phyloP scores from a whole-genome alignment of 805 yeast genomes.

The Hanseniaspora singularis region DNA sequence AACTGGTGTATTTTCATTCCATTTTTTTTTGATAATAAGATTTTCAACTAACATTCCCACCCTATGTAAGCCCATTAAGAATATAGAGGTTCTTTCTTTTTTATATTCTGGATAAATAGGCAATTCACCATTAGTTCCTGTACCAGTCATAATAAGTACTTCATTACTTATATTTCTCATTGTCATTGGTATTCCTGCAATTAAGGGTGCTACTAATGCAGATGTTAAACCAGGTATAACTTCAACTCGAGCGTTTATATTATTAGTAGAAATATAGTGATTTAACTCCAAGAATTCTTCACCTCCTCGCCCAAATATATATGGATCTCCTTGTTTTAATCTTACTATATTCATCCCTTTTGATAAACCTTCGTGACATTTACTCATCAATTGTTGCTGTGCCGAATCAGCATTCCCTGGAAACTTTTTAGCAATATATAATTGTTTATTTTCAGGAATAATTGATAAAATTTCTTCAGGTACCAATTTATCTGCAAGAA shows the following conservation, averaged over 20 bases:
- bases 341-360: constrained; percentile 72
- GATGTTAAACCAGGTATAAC: constrained; percentile 86
- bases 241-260: constrained; percentile 38
- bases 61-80: constrained; percentile 82
- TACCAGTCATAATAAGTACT: constrained; percentile 85
- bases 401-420: constrained; percentile 96
- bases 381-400: constrained; percentile 65
- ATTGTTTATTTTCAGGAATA: constrained; percentile 62
- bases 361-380: constrained; percentile 54
- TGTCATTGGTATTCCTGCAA: constrained; percentile 77
- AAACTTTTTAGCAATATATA: constrained; percentile 82
- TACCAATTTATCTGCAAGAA: constrained; percentile 83
- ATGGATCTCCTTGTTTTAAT: constrained; percentile 93
- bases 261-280: constrained; percentile 1
- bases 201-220: constrained; percentile 76
- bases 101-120: constrained; percentile 71
- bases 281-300: constrained; percentile 75
- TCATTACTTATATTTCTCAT: constrained; percentile 89
- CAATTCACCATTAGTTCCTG: constrained; percentile 75
- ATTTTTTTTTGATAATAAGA: constrained; percentile 38
- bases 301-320: constrained; percentile 91
- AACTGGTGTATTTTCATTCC: constrained; percentile 66
- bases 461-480: constrained; percentile 76
- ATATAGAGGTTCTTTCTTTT: constrained; percentile 64
- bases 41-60: constrained; percentile 39